Base-by-base conservation (phyloP, 23 red algal genomes). In the Agarophyton chilense region DNA sequence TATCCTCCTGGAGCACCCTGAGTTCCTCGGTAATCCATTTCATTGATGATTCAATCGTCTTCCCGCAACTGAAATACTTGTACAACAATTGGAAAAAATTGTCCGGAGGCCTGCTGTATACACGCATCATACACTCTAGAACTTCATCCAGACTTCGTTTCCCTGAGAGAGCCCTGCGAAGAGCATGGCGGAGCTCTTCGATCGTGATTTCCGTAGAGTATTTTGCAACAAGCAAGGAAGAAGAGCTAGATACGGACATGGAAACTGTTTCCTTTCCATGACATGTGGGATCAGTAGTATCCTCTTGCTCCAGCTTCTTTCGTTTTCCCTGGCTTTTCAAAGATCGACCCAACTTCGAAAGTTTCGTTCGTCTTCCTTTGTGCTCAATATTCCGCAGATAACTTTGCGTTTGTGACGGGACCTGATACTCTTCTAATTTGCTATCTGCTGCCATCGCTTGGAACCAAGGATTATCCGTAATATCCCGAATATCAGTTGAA, bases 11-110 rank as follows among this genome's bases (percentile, higher is more conserved):
- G 14, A 35, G 24, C 3, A 41, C 62, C 35, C 47, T 34, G 10
- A 49, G 36, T 44, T 71, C 81, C 18, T 84, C 62, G 31, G 45
- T 34, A 42, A 84, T 67, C 33, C 57, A 45, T 44, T 47, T 84
- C 3, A 84, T 47, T 41, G 35, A 33, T 54, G 45, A 21, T 49
- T 84, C 81, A 25, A 84, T 17, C 13, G 43, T 64, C 26, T 55
- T 67, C 10, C 43, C 33, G 12, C 32, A 50, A 7, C 58, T 28
- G 14, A 84, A 64, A 38, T 84, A 84, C 45, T 84, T 84, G 43
- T 67, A 72, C 44, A 84, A 24, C 41, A 40, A 53, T 14, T 71
- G 44, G 10, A 52, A 36, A 11, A 52, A 14, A 33, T 72, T 42
- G 32, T 84, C 81, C 31, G 57, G 6, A 26, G 81, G 81, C 46